Percentiles rank a stretch among this genome's conserved stretches.
Conservation (phyloP, 768 basidiomycete genomes). For the Pisolithus microcarpus region DNA sequence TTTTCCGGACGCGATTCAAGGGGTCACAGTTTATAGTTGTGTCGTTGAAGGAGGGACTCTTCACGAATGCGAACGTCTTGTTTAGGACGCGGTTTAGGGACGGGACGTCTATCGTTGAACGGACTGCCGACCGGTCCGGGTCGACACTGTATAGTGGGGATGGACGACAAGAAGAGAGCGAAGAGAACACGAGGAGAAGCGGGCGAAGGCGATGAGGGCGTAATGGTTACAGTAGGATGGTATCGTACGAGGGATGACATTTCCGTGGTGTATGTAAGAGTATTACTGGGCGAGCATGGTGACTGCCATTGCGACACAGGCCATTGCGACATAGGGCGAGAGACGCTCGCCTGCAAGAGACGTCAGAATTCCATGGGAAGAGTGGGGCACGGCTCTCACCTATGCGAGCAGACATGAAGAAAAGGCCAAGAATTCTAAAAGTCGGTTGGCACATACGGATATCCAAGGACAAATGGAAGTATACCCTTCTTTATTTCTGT, state of each 20-base stretch:
- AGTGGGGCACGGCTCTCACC: conserved; percentile 45
- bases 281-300: conserved; percentile 48
- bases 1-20: conserved; percentile 97
- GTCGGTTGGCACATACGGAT: background rate
- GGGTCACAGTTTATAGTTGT: conserved; percentile 98
- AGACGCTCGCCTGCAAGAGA: conserved; percentile 72
- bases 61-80: conserved; percentile 94
- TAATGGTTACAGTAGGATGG: background rate
- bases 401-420: conserved; percentile 95
- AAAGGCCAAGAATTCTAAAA: conserved; percentile 76
- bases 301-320: conserved; percentile 89
- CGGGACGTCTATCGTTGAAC: conserved; percentile 86
- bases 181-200: conserved; percentile 8
- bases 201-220: conserved; percentile 1
- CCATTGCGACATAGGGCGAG: conserved; percentile 91
- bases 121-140: conserved; percentile 60
- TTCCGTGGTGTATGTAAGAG: background rate
- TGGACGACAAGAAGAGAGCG: conserved; percentile 2
- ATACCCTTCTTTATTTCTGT: conserved; percentile 92
- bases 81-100: conserved; percentile 92
- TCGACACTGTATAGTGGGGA: conserved; percentile 33
- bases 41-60: conserved; percentile 91
- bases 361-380: background rate
- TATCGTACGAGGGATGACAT: background rate
- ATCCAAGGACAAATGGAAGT: conserved; percentile 12